These are phyloP conservation scores for Zygosaccharomyces siamensis DNA, from an alignment of 805 yeast genomes.

Conservation along the genomic window DNA sequence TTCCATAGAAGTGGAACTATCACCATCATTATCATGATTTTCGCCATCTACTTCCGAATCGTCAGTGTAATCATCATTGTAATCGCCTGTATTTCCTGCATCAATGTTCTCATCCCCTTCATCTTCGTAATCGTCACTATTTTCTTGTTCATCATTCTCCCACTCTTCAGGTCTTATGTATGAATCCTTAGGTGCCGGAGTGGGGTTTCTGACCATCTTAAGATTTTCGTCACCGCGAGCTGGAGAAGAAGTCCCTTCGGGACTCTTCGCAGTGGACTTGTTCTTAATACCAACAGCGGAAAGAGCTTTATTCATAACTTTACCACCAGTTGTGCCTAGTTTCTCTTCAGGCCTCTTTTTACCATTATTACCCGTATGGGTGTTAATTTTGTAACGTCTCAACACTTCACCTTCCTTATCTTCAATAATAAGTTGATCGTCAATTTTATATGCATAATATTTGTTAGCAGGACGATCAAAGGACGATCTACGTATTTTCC, in stretches of 20 bases:
- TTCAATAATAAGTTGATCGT: conserved; percentile 74
- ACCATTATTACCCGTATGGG: conserved; percentile 35
- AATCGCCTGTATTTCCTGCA: conserved; percentile 18
- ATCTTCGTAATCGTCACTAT: conserved; percentile 20
- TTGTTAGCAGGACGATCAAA: conserved; percentile 17
- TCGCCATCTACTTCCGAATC: conserved; percentile 26
- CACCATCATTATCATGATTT: conserved; percentile 14
- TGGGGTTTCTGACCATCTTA: conserved; percentile 17
- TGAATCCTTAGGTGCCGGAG: conserved; percentile 15
- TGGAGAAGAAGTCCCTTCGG: background rate
- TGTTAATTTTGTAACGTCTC: conserved; percentile 72
- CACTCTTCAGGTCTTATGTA: conserved; percentile 19
- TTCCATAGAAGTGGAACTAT: conserved; percentile 18
- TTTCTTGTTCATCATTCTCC: conserved; percentile 24
- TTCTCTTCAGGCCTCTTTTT: conserved; percentile 6
- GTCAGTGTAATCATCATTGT: conserved; percentile 21
- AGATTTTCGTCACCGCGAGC: conserved; percentile 5
- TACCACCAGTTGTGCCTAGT: conserved; percentile 12
- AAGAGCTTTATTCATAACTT: conserved; percentile 46
- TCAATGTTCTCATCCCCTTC: conserved; percentile 21
- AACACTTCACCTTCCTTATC: conserved; percentile 89
- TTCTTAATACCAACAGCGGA: conserved; percentile 50
- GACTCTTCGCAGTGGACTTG: background rate
- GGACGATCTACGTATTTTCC: conserved; percentile 13
- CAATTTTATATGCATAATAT: conserved; percentile 71